These are phyloP conservation scores for Fremontodendron californicum DNA, from an alignment of 345 rosid genomes.

Conservation along the genomic window DNA sequence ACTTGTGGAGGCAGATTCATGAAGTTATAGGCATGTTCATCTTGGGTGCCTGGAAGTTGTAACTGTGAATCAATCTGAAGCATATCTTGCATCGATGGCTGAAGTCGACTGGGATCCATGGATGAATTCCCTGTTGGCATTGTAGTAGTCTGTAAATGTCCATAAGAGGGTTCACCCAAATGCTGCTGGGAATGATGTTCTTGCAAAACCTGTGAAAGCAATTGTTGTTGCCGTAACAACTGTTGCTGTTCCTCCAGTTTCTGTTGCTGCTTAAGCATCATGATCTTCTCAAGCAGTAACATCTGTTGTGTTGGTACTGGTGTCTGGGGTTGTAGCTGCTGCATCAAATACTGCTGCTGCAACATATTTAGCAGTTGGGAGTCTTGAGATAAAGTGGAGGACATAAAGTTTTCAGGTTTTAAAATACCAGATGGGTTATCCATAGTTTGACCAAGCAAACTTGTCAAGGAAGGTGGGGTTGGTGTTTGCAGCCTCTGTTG, in stretches of 20 bases:
- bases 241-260: slow-evolving; percentile 84
- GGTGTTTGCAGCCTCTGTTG: slow-evolving; percentile 58
- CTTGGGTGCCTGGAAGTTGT: slow-evolving; percentile 43
- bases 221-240: slow-evolving; percentile 69
- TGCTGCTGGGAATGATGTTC: slow-evolving; percentile 59
- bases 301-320: slow-evolving; percentile 65
- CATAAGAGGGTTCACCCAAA: slow-evolving; percentile 55
- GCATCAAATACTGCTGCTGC: slow-evolving; percentile 79
- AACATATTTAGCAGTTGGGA: slow-evolving; percentile 62
- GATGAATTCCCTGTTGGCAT: slow-evolving; percentile 33
- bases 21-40: slow-evolving; percentile 35
- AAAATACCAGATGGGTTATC: slow-evolving; percentile 52
- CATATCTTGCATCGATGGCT: slow-evolving; percentile 42
- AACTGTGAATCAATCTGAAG: slow-evolving; percentile 49
- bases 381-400: slow-evolving; percentile 64
- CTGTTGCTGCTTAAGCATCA: slow-evolving; percentile 74
- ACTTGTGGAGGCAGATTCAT: slow-evolving; percentile 41
- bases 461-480: slow-evolving; percentile 47
- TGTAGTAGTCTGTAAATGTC: slow-evolving; percentile 41
- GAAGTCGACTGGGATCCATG: slow-evolving; percentile 51
- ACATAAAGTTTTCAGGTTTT: slow-evolving; percentile 50
- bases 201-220: slow-evolving; percentile 69
- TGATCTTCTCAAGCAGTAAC: slow-evolving; percentile 56
- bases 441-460: slow-evolving; percentile 59
- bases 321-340: slow-evolving; percentile 57